Percentiles rank a stretch among this genome's conserved stretches.
phyloP scores from a whole-genome alignment of 2,329 filamentous ascomycete species.

The Cladosporium sp. region DNA sequence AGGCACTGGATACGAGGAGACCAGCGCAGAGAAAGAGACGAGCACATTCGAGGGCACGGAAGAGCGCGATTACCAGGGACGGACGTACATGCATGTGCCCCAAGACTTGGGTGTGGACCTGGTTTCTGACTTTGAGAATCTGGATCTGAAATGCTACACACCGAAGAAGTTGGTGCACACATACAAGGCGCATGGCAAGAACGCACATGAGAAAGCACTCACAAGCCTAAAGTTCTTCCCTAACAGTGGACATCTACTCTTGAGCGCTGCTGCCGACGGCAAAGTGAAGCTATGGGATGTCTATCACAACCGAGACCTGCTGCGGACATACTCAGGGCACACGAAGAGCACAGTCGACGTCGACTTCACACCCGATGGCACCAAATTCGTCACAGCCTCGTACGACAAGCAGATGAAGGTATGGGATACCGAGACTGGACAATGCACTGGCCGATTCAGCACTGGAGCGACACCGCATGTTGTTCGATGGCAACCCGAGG shows the following conservation, averaged over 20 bases:
- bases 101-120: conserved; percentile 85
- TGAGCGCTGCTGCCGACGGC: conserved; percentile 84
- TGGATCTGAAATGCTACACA: conserved; percentile 54
- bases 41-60: conserved; percentile 80
- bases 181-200: conserved; percentile 67
- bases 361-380: conserved; percentile 77
- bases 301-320: conserved; percentile 80
- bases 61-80: conserved; percentile 86
- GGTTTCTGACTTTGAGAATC: conserved; percentile 70
- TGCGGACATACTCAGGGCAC: conserved; percentile 89
- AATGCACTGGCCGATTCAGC: conserved; percentile 81
- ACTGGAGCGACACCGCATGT: conserved; percentile 95
- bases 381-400: conserved; percentile 81
- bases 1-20: conserved; percentile 48
- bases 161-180: conserved; percentile 91
- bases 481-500: conserved; percentile 82
- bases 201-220: conserved; percentile 65
- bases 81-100: conserved; percentile 96
- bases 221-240: conserved; percentile 90
- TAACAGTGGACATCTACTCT: conserved; percentile 74
- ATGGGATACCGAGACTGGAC: conserved; percentile 95
- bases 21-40: conserved; percentile 58
- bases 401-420: conserved; percentile 96
- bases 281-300: conserved; percentile 94
- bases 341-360: conserved; percentile 85